A percentile compares a stretch with the other conserved stretches of the same genome.
Conservation (phyloP, 495 filamentous ascomycete genomes). For the Penicillium taxi region DNA sequence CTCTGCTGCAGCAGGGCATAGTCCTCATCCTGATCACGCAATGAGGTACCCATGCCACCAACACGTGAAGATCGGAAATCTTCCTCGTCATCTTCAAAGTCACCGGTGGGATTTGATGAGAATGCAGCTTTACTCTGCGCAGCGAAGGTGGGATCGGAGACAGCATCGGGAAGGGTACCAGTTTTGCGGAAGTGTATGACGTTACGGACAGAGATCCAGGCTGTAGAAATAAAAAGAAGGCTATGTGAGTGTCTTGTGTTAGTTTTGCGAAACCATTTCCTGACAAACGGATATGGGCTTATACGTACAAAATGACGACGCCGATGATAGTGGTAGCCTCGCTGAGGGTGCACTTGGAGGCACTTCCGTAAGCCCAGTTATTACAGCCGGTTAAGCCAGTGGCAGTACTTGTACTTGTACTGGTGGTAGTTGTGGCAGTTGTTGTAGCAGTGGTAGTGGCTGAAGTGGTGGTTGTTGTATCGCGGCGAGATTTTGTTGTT, state of each 20-base stretch:
- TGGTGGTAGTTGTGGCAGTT: conserved; percentile 14
- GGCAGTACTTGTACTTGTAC: conserved; percentile 18
- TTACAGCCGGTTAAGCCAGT: conserved; percentile 39
- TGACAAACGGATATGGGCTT: conserved; percentile 1
- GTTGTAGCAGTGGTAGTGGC: conserved; percentile 6
- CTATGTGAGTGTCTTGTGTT: conserved; percentile 32
- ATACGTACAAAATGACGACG: conserved; percentile 69
- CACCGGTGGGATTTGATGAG: conserved; percentile 42
- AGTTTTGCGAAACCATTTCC: conserved; percentile 4
- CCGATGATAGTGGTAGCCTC: conserved; percentile 71
- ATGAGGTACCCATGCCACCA: conserved; percentile 26
- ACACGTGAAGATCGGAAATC: conserved; percentile 40
- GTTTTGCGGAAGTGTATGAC: conserved; percentile 71
- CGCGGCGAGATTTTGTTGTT: conserved; percentile 13
- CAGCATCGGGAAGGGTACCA: conserved; percentile 63
- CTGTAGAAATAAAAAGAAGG: conserved; percentile 64
- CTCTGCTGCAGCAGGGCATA: conserved; percentile 41
- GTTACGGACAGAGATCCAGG: conserved; percentile 67
- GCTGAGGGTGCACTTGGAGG: conserved; percentile 59
- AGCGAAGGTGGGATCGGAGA: conserved; percentile 44
- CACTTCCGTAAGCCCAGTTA: conserved; percentile 47
- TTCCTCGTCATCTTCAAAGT: conserved; percentile 43
- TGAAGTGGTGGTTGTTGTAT: background rate
- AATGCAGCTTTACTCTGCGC: conserved; percentile 44
- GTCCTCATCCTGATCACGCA: conserved; percentile 37